Percentiles rank a stretch among this genome's conserved stretches.
These are phyloP conservation scores for Alternaria sp. DNA, from an alignment of 2,329 filamentous ascomycete genomes.

Conservation along the genomic window DNA sequence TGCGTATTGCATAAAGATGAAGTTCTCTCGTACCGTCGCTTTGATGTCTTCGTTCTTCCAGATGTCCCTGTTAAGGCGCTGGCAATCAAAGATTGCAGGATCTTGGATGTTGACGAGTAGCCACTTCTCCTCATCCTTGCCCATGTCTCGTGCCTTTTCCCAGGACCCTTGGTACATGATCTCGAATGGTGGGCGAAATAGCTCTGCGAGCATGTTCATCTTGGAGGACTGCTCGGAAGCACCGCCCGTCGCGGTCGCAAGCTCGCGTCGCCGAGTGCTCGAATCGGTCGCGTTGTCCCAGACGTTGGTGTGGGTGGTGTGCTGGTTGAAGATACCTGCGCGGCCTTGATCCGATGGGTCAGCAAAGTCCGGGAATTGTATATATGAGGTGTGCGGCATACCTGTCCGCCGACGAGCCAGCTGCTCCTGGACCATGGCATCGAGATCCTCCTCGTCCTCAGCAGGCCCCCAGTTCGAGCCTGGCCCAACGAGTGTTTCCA, in stretches of 20 bases:
- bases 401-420: constrained; percentile 57
- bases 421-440: constrained; percentile 69
- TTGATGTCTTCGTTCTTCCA: constrained; percentile 87
- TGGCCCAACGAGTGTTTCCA: constrained; percentile 87
- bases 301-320: constrained; percentile 59
- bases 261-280: constrained; percentile 56
- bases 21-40: constrained; percentile 86
- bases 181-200: constrained; percentile 92
- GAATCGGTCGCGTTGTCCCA: constrained; percentile 62
- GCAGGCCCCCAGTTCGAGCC: constrained; percentile 59
- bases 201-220: constrained; percentile 80
- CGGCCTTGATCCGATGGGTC: constrained; percentile 44
- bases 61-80: constrained; percentile 89
- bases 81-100: constrained; percentile 90
- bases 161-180: constrained; percentile 81
- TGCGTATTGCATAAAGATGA: constrained; percentile 93
- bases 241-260: constrained; percentile 68
- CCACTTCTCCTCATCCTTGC: constrained; percentile 91
- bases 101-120: constrained; percentile 95
- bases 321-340: constrained; percentile 75
- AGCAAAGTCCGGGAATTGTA: constrained; percentile 25
- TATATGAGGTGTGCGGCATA: constrained; percentile 15
- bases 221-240: constrained; percentile 71
- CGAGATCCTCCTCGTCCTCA: constrained; percentile 60
- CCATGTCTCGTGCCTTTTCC: constrained; percentile 82